Conservation (phyloP, 2,329 filamentous ascomycete species). For the Massarina eburnea region DNA sequence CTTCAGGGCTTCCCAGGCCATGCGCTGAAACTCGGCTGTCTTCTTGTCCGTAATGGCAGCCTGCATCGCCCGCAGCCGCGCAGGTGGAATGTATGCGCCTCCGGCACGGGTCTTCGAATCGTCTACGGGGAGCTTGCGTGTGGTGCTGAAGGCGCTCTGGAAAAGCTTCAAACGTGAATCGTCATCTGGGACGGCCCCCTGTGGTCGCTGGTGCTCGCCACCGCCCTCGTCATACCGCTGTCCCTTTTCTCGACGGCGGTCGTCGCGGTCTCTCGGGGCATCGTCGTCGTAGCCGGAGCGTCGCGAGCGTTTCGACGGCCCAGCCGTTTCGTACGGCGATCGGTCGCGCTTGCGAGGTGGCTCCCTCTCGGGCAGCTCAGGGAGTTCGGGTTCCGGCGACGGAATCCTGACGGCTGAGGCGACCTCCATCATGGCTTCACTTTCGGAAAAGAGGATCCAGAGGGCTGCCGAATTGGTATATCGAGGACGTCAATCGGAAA, state of each 20-base stretch:
- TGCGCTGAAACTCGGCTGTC: constrained; percentile 96
- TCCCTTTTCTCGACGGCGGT: constrained; percentile 71
- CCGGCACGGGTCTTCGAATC: constrained; percentile 89
- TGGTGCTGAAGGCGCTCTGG: constrained; percentile 38
- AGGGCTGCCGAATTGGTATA: no score
- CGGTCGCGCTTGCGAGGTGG: constrained; percentile 57
- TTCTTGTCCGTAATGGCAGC: constrained; percentile 96
- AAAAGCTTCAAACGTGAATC: constrained; percentile 40
- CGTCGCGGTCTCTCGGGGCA: constrained; percentile 45
- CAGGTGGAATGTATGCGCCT: constrained; percentile 94
- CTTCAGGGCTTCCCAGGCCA: constrained; percentile 98
- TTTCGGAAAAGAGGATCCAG: neutral
- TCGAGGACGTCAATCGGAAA: no score
- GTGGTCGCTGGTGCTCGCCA: constrained; percentile 13
- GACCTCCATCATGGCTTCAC: constrained; percentile 34
- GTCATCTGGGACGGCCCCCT: constrained; percentile 28
- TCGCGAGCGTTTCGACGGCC: constrained; percentile 43
- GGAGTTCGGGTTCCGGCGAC: constrained; percentile 55
- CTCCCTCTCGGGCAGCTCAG: constrained; percentile 31
- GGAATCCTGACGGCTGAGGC: constrained; percentile 59
- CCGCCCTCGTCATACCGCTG: constrained; percentile 39
- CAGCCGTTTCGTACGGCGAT: constrained; percentile 45
- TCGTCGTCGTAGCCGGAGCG: constrained; percentile 50
- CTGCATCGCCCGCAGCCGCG: constrained; percentile 85
- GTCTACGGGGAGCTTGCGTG: constrained; percentile 86